phyloP scores from a whole-genome alignment of 2,329 filamentous ascomycete species.

The Pseudofabraea citricarpa region DNA sequence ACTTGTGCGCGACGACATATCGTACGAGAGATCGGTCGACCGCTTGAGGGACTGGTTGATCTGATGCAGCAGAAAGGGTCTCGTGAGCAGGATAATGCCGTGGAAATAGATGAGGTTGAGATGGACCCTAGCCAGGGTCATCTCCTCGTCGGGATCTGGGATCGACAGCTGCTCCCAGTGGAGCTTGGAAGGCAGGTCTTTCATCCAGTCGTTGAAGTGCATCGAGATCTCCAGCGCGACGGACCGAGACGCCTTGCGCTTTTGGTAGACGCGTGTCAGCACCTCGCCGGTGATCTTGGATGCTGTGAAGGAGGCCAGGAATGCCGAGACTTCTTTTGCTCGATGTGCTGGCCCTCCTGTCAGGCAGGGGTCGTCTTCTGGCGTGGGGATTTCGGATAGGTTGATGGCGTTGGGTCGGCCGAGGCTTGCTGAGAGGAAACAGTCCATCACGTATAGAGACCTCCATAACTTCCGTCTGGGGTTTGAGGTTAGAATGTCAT shows the following conservation, averaged over 20 bases:
- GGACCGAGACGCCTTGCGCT: conserved; percentile 37
- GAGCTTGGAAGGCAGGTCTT: conserved; percentile 39
- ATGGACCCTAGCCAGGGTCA: conserved; percentile 54
- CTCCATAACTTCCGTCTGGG: conserved; percentile 58
- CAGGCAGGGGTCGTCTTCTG: not conserved
- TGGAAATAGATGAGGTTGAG: conserved; percentile 57
- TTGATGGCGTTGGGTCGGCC: conserved; percentile 48
- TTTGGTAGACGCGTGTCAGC: conserved; percentile 28
- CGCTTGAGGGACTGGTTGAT: conserved; percentile 4
- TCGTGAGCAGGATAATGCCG: conserved; percentile 55
- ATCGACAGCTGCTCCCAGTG: conserved; percentile 40
- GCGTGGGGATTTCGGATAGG: conserved; percentile 4
- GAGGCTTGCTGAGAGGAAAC: conserved; percentile 55
- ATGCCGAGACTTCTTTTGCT: not conserved
- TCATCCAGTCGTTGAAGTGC: conserved; percentile 46
- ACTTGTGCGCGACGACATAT: conserved; percentile 26
- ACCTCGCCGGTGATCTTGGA: conserved; percentile 11
- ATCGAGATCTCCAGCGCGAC: conserved; percentile 51
- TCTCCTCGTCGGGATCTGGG: conserved; percentile 31
- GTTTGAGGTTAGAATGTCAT: not conserved
- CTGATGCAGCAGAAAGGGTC: conserved; percentile 51
- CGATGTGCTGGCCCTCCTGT: not conserved
- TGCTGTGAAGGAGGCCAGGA: conserved; percentile 5
- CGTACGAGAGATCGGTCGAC: conserved; percentile 1
- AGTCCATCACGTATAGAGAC: conserved; percentile 58